Conservation (phyloP, 2,329 filamentous ascomycete species). For the Cyphellophora attinorum region DNA sequence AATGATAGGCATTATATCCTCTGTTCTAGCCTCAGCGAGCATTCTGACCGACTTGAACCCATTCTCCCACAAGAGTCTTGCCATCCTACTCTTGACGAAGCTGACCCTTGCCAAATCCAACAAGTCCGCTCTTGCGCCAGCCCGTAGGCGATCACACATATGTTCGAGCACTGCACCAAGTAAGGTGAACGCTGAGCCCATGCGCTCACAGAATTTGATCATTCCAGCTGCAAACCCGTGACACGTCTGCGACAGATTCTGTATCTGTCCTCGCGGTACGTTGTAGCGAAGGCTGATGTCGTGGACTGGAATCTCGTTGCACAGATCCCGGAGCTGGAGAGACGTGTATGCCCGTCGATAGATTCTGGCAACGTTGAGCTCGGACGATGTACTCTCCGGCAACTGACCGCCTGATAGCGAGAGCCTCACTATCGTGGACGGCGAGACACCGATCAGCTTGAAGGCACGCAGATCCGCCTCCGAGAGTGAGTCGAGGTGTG, state of each 20-base stretch:
- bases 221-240: conserved; percentile 71
- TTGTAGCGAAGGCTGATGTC: conserved; percentile 61
- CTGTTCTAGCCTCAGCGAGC: conserved; percentile 59
- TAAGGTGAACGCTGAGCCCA: conserved; percentile 58
- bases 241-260: conserved; percentile 64
- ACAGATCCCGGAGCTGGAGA: conserved; percentile 67
- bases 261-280: conserved; percentile 59
- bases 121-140: conserved; percentile 61
- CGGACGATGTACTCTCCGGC: conserved; percentile 52
- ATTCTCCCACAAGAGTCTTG: conserved; percentile 65
- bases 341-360: conserved; percentile 67
- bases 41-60: conserved; percentile 60
- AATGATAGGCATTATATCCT: conserved; percentile 60
- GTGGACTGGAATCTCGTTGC: conserved; percentile 65
- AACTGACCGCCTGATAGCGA: conserved; percentile 54
- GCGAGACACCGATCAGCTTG: conserved; percentile 58
- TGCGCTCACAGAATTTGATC: conserved; percentile 68
- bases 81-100: conserved; percentile 68
- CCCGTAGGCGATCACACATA: conserved; percentile 63
- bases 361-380: conserved; percentile 52
- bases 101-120: conserved; percentile 62
- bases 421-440: conserved; percentile 54
- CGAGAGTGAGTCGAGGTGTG: conserved; percentile 60
- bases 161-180: conserved; percentile 65
- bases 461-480: conserved; percentile 63